Evolutionary conservation across 2,329 filamentous ascomycete genomes (phyloP).

Genomic region (Arthrinium phaeospermum): DNA sequence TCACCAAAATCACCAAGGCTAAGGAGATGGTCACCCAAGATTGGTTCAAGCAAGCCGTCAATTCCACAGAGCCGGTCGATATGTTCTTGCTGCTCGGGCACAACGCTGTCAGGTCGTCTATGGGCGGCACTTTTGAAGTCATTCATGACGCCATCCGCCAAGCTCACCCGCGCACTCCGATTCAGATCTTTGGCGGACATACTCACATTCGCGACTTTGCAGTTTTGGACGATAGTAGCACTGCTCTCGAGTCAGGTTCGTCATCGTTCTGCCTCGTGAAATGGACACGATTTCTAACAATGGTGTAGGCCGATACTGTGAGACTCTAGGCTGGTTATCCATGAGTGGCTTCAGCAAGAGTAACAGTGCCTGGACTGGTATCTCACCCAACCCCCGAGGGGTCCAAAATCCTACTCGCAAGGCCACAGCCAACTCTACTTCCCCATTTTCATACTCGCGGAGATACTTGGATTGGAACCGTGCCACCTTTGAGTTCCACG

Average conservation of each 20-base stretch:
- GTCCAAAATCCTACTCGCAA: slow-evolving; percentile 44
- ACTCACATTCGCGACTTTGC: slow-evolving; percentile 69
- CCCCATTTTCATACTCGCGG: slow-evolving; percentile 66
- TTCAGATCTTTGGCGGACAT: slow-evolving; percentile 80
- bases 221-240: slow-evolving; percentile 66
- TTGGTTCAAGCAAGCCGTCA: slow-evolving; percentile 88
- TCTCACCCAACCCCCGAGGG: slow-evolving; percentile 41
- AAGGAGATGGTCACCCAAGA: slow-evolving; percentile 79
- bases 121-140: slow-evolving; percentile 48
- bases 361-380: slow-evolving; percentile 48
- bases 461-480: slow-evolving; percentile 95
- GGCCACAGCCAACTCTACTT: slow-evolving; percentile 41
- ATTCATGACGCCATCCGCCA: slow-evolving; percentile 75
- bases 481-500: slow-evolving; percentile 82
- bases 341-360: slow-evolving; percentile 66
- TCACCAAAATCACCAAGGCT: slow-evolving; percentile 80
- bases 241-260: slow-evolving; percentile 61
- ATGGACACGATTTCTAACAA: neutral
- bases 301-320: slow-evolving; percentile 74
- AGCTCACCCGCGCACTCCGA: slow-evolving; percentile 79
- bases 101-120: slow-evolving; percentile 56
- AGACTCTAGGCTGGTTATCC: slow-evolving; percentile 94
- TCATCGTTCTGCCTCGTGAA: neutral
- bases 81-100: slow-evolving; percentile 88
- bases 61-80: slow-evolving; percentile 74